phyloP scores from a whole-genome alignment of 306 rosid species.

The Gynostemma pentaphyllum region DNA sequence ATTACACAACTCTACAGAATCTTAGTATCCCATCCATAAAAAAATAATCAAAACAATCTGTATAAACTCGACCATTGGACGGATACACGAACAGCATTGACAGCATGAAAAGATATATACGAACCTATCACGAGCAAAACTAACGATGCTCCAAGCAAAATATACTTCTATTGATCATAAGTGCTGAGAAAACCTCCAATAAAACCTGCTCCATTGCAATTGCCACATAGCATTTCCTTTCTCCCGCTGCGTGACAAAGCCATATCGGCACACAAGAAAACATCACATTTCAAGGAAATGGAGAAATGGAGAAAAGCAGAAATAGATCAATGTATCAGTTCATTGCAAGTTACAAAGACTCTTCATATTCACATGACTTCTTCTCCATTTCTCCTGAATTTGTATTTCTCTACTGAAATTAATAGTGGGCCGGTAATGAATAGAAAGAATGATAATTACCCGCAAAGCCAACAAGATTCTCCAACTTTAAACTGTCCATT shows the following conservation, averaged over 20 bases:
- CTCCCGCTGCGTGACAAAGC: constrained; percentile 44
- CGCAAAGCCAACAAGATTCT: constrained; percentile 89
- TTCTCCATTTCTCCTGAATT: background rate
- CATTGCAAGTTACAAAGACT: background rate
- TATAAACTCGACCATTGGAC: background rate
- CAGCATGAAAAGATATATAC: background rate
- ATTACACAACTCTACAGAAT: background rate
- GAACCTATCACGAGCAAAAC: background rate
- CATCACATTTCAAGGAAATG: constrained; percentile 9
- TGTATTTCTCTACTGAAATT: background rate
- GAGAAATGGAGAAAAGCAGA: background rate
- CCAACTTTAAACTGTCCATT: constrained; percentile 90
- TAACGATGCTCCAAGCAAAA: background rate
- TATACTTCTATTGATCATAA: constrained; percentile 32
- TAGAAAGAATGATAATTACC: constrained; percentile 31
- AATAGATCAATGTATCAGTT: background rate
- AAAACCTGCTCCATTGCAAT: constrained; percentile 92
- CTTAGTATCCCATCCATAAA: no score
- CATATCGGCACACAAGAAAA: background rate
- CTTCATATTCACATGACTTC: no score
- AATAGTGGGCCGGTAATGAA: background rate
- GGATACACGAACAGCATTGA: no score
- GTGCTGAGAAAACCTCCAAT: constrained; percentile 86
- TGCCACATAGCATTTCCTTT: constrained; percentile 71
- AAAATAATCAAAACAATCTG: background rate